Conservation (phyloP, 2,329 filamentous ascomycete genomes). For the Pseudofabraea citricarpa region DNA sequence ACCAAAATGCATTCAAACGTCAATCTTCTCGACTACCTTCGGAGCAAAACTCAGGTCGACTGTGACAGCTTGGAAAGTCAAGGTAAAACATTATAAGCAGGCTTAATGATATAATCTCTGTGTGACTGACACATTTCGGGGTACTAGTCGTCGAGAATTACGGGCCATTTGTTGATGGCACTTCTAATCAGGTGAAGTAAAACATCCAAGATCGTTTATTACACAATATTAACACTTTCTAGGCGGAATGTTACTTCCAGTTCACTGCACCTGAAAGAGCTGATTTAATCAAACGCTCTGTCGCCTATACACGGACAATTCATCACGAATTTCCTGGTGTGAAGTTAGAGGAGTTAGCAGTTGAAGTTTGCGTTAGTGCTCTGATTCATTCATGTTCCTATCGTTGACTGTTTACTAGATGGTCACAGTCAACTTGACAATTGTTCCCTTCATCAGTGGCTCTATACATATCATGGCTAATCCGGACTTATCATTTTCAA, state of each 20-base stretch:
- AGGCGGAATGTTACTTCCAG: background rate
- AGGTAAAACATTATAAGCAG: background rate
- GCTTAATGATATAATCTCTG: too few relatives aligned
- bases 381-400: background rate
- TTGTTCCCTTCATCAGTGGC: background rate
- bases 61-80: background rate
- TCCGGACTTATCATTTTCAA: background rate
- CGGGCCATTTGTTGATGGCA: background rate
- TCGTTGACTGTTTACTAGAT: background rate
- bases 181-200: background rate
- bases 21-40: background rate
- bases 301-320: background rate
- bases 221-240: background rate
- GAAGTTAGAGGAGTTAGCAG: background rate
- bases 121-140: background rate
- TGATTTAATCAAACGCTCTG: background rate
- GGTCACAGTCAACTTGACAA: background rate
- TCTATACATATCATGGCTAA: background rate
- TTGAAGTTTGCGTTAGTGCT: background rate
- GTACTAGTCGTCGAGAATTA: background rate
- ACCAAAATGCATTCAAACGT: too few relatives aligned
- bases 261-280: background rate
- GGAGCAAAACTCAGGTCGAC: background rate
- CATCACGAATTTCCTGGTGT: background rate
- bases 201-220: background rate